These are phyloP conservation scores for Coemansia pectinata DNA, from an alignment of 192 early-diverging fungal genomes.

Conservation along the genomic window DNA sequence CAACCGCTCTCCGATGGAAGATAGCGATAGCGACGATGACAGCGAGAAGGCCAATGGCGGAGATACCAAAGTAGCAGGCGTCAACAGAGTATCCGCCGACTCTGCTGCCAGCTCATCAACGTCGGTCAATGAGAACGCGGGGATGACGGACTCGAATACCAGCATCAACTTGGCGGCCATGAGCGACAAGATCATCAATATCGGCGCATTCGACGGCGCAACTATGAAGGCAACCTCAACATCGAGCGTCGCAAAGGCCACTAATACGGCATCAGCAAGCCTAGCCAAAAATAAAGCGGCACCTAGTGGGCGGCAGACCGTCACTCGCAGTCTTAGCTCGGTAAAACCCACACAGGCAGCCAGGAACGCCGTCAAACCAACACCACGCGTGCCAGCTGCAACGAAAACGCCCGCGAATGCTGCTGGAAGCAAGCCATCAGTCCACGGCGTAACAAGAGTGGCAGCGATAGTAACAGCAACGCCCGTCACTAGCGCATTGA, in stretches of 20 bases:
- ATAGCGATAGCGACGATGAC: slow-evolving; percentile 11
- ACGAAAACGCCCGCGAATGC: not conserved
- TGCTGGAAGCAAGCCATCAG: slow-evolving; percentile 4
- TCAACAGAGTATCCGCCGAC: slow-evolving; percentile 30
- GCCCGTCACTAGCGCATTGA: not conserved
- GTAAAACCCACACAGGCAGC: not conserved
- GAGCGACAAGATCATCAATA: slow-evolving; percentile 37
- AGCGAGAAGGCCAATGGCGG: not conserved
- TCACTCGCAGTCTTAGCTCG: slow-evolving; percentile 16
- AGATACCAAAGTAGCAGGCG: slow-evolving; percentile 20
- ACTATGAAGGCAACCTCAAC: slow-evolving; percentile 17
- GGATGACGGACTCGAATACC: slow-evolving; percentile 22
- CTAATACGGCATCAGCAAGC: not conserved
- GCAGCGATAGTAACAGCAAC: not conserved
- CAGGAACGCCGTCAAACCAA: slow-evolving; percentile 9
- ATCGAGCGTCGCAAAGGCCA: not conserved
- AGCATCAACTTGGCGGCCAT: slow-evolving; percentile 35
- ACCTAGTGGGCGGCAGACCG: slow-evolving; percentile 18
- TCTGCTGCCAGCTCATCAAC: not conserved
- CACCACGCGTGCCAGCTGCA: not conserved
- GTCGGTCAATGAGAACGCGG: not conserved
- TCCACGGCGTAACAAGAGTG: not conserved
- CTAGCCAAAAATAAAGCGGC: not conserved
- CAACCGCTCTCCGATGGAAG: slow-evolving; percentile 35
- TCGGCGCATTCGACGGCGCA: slow-evolving; percentile 29